These are phyloP conservation scores for Closterium sp. DNA, from an alignment of 139 green algal genomes.

Conservation along the genomic window DNA sequence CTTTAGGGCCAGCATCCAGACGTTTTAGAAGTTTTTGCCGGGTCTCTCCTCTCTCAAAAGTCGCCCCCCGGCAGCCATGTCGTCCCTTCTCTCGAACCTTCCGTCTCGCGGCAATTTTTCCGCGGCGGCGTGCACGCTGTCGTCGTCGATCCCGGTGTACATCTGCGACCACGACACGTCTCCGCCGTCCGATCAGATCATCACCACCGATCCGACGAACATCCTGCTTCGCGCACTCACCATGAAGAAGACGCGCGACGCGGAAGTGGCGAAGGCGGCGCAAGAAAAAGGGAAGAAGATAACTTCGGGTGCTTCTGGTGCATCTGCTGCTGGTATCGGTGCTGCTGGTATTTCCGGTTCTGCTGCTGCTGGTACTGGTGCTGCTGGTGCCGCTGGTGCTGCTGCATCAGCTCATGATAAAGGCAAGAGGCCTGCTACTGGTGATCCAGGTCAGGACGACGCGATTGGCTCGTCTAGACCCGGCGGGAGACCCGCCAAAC, in stretches of 20 bases:
- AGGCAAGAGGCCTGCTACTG: not conserved
- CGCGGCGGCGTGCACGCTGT: not conserved
- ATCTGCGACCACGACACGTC: constrained; percentile 42
- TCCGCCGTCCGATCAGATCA: constrained; percentile 32
- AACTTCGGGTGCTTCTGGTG: not conserved
- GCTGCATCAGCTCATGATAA: not conserved
- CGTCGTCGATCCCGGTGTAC: constrained; percentile 20
- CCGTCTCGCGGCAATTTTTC: not conserved
- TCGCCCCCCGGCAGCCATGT: not conserved
- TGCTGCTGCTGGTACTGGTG: not conserved
- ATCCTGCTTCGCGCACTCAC: constrained; percentile 45
- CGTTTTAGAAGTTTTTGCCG: no score
- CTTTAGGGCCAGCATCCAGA: no score
- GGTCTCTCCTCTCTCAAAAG: no score
- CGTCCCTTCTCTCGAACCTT: not conserved
- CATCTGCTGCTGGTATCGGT: not conserved
- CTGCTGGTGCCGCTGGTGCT: not conserved
- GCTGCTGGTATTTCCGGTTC: not conserved
- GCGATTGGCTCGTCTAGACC: not conserved
- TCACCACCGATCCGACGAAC: constrained; percentile 39
- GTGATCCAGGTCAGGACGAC: not conserved
- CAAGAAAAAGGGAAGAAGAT: not conserved
- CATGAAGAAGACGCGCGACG: constrained; percentile 33
- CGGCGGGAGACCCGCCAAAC: not conserved
- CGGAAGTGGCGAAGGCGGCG: not conserved